Base-by-base conservation (phyloP, 1,284 basidiomycete genomes). In the Sanghuangporus baumii region DNA sequence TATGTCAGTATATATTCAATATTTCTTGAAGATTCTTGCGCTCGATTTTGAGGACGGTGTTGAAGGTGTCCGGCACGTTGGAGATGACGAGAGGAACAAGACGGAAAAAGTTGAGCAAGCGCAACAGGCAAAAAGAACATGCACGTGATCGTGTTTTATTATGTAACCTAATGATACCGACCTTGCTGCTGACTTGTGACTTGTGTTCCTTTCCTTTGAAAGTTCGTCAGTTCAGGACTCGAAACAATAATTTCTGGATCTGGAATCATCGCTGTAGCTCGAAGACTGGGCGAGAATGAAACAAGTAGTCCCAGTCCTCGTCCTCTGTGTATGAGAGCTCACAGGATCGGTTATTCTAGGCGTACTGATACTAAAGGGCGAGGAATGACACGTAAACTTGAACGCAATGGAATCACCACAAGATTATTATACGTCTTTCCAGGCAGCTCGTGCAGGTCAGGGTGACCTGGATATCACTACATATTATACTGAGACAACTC, bases 341-440 rank as follows among this genome's bases (percentile, higher is more conserved):
- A 31, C 26, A 31, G 26, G 2, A 31, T 31, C 26, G 26, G 26
- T 4, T 31, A 31, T 31, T 31, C 26, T 31, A 31, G 26, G 26
- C 26, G 26, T 5, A 31, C 26, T 31, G 26, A 31, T 31, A 31
- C 26, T 12, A 46, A n/a, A 20, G 43, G 8, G 16, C 7, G 20
- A 46, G 43, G 7, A 46, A 20, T 7, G 18, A 46, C 5, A 46
- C 43, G 43, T 46, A 46, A 46, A n/a, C 43, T 31, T 18, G 12
- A 43, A 14, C 18, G 20, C 34, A n/a, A 59, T 63, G 57, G 40
- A 46, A 55, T 59, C 81, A 59, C 75, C 79, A 18, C 79, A 81
- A 66, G 72, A 71, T 12, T 84, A 83, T 67, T 74, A 78, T 38
- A 61, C 72, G 8, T 70, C 77, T 52, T 84, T 84, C 64, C 80